These are phyloP conservation scores for Hymenoscyphus repandus DNA, from an alignment of 2,329 filamentous ascomycete genomes.

Conservation along the genomic window DNA sequence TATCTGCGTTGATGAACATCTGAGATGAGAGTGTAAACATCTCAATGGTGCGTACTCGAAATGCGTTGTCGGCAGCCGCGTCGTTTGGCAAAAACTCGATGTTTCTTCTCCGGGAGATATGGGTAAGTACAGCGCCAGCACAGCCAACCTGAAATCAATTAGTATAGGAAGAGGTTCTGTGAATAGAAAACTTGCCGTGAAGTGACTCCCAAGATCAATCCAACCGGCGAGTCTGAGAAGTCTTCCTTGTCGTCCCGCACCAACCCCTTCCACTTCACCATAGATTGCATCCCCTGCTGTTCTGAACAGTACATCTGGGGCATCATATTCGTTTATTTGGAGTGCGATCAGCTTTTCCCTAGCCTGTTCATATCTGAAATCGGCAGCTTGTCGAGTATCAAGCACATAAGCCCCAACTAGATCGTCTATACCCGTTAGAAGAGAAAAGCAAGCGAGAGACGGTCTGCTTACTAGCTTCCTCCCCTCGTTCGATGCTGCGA, in stretches of 20 bases:
- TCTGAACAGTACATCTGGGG: slow-evolving; percentile 52
- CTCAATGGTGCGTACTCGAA: slow-evolving; percentile 58
- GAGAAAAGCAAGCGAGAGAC: neutral
- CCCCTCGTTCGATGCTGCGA: slow-evolving; percentile 22
- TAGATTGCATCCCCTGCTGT: slow-evolving; percentile 44
- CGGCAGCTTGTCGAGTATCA: slow-evolving; percentile 62
- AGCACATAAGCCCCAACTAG: slow-evolving; percentile 44
- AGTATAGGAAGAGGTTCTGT: neutral
- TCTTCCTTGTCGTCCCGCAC: slow-evolving; percentile 54
- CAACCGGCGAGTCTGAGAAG: slow-evolving; percentile 63
- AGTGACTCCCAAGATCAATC: slow-evolving; percentile 67
- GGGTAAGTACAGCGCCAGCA: slow-evolving; percentile 77
- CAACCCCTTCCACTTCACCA: slow-evolving; percentile 34
- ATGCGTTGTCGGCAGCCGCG: slow-evolving; percentile 45
- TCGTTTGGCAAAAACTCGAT: slow-evolving; percentile 59
- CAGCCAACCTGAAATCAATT: slow-evolving; percentile 56
- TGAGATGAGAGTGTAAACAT: slow-evolving; percentile 65
- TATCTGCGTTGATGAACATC: slow-evolving; percentile 79
- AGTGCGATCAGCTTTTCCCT: slow-evolving; percentile 61
- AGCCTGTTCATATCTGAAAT: slow-evolving; percentile 66
- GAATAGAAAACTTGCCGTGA: slow-evolving; percentile 49
- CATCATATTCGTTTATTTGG: slow-evolving; percentile 38
- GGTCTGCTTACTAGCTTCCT: slow-evolving; percentile 20
- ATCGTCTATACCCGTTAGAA: slow-evolving; percentile 29
- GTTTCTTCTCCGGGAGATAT: slow-evolving; percentile 65